Conservation (phyloP, 2,329 filamentous ascomycete species). For the Esteya vermicola region DNA sequence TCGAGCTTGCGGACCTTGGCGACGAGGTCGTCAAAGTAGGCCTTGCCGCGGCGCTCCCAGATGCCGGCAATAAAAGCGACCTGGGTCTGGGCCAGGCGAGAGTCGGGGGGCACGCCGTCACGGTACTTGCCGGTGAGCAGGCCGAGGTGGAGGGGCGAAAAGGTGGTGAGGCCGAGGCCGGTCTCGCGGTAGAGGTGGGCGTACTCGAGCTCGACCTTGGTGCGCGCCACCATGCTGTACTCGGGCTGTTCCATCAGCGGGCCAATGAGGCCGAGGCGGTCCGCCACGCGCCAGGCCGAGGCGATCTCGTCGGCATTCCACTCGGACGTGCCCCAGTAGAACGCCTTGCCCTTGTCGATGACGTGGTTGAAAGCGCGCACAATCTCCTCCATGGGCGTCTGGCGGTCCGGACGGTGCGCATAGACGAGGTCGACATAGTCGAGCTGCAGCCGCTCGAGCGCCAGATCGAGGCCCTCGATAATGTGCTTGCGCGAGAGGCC, state of each 20-base stretch:
- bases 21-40: slow-evolving; percentile 34
- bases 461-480: slow-evolving; percentile 42
- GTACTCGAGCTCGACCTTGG: slow-evolving; percentile 25
- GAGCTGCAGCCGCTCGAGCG: slow-evolving; percentile 42
- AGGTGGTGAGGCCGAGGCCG: slow-evolving; percentile 37
- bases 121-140: slow-evolving; percentile 50
- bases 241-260: slow-evolving; percentile 54
- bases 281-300: slow-evolving; percentile 44
- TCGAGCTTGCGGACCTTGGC: slow-evolving; percentile 42
- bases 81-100: slow-evolving; percentile 40
- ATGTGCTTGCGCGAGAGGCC: slow-evolving; percentile 36
- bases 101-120: slow-evolving; percentile 43
- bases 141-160: slow-evolving; percentile 38
- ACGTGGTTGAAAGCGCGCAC: slow-evolving; percentile 36
- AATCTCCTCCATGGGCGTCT: slow-evolving; percentile 47
- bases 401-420: slow-evolving; percentile 43
- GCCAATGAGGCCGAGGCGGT: slow-evolving; percentile 44
- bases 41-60: slow-evolving; percentile 36
- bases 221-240: slow-evolving; percentile 48
- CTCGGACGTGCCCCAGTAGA: slow-evolving; percentile 62
- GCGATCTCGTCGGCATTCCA: slow-evolving; percentile 56
- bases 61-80: slow-evolving; percentile 40
- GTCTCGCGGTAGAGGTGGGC: slow-evolving; percentile 41
- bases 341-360: slow-evolving; percentile 49
- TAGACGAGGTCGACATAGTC: slow-evolving; percentile 55